Conservation (phyloP, 1,139 yeast species). For the Komagataea norvegica region DNA sequence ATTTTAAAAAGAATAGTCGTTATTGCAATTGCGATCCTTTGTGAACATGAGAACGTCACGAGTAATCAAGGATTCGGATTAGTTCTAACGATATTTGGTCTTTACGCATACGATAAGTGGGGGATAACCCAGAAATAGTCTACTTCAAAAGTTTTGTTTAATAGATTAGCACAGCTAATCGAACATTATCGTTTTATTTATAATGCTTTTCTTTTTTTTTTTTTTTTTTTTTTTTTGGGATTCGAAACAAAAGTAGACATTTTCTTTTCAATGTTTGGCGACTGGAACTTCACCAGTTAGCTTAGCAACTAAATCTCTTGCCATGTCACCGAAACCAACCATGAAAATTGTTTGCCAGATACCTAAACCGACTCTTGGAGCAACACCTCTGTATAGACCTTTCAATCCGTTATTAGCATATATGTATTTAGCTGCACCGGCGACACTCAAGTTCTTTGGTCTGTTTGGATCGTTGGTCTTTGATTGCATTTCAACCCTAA, state of each 20-base stretch:
- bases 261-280: conserved; percentile 36
- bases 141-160: background rate
- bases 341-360: conserved; percentile 98
- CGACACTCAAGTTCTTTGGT: conserved; percentile 83
- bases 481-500: conserved; percentile 97
- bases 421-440: conserved; percentile 77
- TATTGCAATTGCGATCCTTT: conserved; percentile 70
- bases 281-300: conserved; percentile 52
- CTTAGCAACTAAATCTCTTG: conserved; percentile 57
- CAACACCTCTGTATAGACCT: conserved; percentile 93
- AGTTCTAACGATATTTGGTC: conserved; percentile 57
- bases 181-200: background rate
- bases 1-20: conserved; percentile 83
- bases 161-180: background rate
- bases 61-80: conserved; percentile 66
- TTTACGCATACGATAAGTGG: conserved; percentile 71
- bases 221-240: background rate
- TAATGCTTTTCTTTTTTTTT: background rate
- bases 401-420: conserved; percentile 76
- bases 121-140: conserved; percentile 37
- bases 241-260: background rate
- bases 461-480: conserved; percentile 90
- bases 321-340: conserved; percentile 98
- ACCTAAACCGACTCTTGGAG: conserved; percentile 95
- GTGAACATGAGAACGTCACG: conserved; percentile 62